Base-by-base conservation (phyloP, 2,329 filamentous ascomycete genomes). In the Akanthomyces muscarius region DNA sequence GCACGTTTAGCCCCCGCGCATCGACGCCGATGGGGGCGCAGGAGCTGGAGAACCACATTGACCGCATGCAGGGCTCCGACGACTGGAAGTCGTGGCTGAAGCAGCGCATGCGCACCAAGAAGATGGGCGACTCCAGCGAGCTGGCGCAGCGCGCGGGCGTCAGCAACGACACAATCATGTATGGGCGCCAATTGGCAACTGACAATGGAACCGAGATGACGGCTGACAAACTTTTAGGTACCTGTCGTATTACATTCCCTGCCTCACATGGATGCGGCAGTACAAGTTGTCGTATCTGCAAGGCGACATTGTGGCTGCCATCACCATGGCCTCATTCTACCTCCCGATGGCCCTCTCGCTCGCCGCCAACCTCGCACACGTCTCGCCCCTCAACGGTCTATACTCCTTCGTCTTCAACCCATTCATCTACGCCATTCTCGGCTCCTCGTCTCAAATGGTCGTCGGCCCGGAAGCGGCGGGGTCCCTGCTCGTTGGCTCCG, bases 251-350 rank as follows among this genome's bases (percentile, higher is more conserved):
- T 99, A 99, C 73, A 81, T 99, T 52, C 95, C 95, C 0, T 91
- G 93, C 65, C 79, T 97, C 67, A 92, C 89, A 67, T 99, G 95
- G 95, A 89, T 96, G 66, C 83, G 81, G 59, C 91, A 97, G 76
- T 99, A 99, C 76, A 86, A 85, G 69, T 88, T 86, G 83, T 84
- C 86, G 4, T 97, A 91, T 75, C 76, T 98, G 54, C 86, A 89
- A 69, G 95, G 95, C 54, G 95, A 99, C 75, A 78, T 98, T 21
- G 81, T 96, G 16, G 89, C 94, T 10, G 93, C 94, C 55, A 75
- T 98, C 66, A 98, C 95, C n/a, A 89, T 99, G 79, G 91, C 94
- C n/a, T 97, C 93, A 30, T 95, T 99, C 78, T 99, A 99, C 75
- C 89, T 99, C 44, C 95, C 95, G 58, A 97, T 99, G 93, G 90